Evolutionary conservation across 163 green algal species (phyloP).

Genomic region (Dunaliella salina): DNA sequence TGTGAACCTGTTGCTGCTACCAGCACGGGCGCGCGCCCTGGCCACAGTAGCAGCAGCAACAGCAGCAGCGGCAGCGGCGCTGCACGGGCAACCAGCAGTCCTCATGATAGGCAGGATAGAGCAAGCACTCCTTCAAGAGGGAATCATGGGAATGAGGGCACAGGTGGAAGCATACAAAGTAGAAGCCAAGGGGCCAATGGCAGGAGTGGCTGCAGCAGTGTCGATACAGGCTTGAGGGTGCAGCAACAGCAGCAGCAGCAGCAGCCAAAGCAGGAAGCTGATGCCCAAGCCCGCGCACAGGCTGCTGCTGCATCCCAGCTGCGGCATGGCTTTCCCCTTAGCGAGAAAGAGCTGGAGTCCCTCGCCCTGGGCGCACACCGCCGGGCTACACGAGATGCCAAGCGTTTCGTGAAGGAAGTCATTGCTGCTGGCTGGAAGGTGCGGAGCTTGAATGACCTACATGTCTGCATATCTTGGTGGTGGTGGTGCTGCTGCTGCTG

Average conservation of each 20-base stretch:
- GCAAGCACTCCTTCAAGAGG: neutral
- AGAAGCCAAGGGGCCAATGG: neutral
- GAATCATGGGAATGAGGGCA: neutral
- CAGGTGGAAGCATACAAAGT: neutral
- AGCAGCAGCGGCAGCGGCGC: neutral
- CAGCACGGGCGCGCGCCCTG: neutral
- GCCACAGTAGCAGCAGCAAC: neutral
- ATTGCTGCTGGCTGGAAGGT: constrained; percentile 3
- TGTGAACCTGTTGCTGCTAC: neutral
- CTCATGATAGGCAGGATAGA: neutral
- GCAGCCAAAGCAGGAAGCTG: neutral
- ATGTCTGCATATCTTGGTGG: too few species aligned
- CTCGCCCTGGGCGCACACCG: neutral
- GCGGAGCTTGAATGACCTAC: too few species aligned
- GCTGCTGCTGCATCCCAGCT: neutral
- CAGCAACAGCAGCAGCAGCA: constrained; percentile 2
- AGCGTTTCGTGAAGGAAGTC: neutral
- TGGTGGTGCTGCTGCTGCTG: too few species aligned
- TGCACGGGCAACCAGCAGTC: neutral
- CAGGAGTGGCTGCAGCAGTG: neutral
- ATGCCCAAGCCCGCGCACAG: neutral
- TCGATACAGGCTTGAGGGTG: neutral
- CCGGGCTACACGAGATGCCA: neutral
- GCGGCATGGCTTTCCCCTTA: neutral
- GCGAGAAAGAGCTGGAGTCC: neutral